These are phyloP conservation scores for Tulasnella sp. DNA, from an alignment of 768 basidiomycete species.

Conservation along the genomic window DNA sequence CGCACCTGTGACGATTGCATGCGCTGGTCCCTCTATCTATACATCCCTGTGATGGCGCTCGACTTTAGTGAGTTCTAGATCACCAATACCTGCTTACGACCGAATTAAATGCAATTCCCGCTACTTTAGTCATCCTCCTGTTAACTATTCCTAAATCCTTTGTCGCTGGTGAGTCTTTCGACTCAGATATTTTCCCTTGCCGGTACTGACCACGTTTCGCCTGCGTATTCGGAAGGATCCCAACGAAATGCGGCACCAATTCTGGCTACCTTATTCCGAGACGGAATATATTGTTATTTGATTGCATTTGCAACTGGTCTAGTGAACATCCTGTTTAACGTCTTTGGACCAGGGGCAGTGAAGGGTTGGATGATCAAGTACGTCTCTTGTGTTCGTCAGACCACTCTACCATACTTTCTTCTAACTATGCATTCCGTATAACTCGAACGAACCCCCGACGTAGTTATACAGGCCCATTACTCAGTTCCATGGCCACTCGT, in stretches of 20 bases:
- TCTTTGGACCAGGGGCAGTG: neutral
- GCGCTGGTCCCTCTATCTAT: neutral
- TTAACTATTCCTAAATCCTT: neutral
- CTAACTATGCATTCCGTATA: too few species aligned
- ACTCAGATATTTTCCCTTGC: neutral
- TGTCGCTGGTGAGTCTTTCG: neutral
- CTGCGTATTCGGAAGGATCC: neutral
- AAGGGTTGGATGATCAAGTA: neutral
- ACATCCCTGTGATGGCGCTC: neutral
- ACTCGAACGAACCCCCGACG: too few species aligned
- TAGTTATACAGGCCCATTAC: too few species aligned
- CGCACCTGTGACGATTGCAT: neutral
- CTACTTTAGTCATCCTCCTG: neutral
- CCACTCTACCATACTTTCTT: too few species aligned
- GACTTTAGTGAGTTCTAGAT: neutral
- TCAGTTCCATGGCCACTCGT: too few species aligned
- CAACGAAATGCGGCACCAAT: neutral
- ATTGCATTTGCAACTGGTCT: neutral
- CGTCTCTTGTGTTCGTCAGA: neutral
- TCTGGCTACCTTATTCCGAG: neutral
- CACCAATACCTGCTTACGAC: neutral
- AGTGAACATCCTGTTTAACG: neutral
- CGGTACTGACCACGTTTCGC: neutral
- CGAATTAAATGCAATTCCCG: neutral
- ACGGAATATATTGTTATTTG: neutral